Percentiles rank a stretch among this genome's conserved stretches.
These are phyloP conservation scores for Ophiostoma himal-ulmi DNA, from an alignment of 2,329 filamentous ascomycete species.

Conservation along the genomic window DNA sequence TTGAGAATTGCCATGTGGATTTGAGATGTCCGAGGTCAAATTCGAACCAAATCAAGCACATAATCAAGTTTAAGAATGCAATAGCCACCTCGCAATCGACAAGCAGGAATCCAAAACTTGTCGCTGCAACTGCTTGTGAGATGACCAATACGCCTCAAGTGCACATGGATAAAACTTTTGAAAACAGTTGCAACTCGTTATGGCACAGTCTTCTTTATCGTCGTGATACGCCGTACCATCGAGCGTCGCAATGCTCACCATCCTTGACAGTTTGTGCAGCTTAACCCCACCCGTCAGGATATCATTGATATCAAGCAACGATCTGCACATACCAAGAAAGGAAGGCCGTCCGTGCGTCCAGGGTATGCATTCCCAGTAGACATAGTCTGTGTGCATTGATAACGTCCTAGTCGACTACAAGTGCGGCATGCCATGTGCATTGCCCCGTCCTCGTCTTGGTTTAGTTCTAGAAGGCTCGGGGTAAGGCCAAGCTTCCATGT, in stretches of 20 bases:
- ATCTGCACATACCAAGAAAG: not conserved
- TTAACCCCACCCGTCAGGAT: not conserved
- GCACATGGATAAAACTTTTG: not conserved
- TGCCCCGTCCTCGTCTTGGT: not conserved
- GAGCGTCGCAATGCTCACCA: not conserved
- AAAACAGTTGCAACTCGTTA: not conserved
- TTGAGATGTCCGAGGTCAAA: not conserved
- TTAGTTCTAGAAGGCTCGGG: not conserved
- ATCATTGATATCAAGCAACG: constrained; percentile 3
- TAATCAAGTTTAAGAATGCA: too few relatives aligned
- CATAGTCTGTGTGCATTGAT: not conserved
- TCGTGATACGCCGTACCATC: not conserved
- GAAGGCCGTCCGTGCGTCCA: not conserved
- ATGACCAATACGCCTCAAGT: not conserved
- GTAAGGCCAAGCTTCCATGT: not conserved
- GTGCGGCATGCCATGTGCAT: not conserved
- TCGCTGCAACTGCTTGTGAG: not conserved
- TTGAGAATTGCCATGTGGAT: too few relatives aligned
- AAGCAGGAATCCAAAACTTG: not conserved
- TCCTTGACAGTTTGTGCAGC: not conserved
- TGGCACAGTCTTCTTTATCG: not conserved
- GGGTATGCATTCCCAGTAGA: not conserved
- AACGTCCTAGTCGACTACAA: not conserved
- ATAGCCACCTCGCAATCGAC: too few relatives aligned
- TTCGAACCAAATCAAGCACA: not conserved